Evolutionary conservation across 805 yeast species (phyloP).

Genomic region (Danielia oregonensis): DNA sequence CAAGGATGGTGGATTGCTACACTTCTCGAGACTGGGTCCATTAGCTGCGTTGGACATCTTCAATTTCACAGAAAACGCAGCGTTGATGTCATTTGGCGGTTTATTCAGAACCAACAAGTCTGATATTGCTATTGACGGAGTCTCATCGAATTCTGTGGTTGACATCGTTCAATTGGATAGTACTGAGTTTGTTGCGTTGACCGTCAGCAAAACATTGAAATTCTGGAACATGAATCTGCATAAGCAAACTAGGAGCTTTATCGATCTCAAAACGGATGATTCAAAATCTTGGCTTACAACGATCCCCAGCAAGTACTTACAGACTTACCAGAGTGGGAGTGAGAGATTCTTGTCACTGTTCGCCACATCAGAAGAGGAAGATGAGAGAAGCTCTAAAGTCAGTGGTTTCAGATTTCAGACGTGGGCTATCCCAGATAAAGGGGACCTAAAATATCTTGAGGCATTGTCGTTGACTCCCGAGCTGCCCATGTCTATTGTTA

Average conservation of each 20-base stretch:
- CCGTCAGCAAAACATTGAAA: constrained; percentile 51
- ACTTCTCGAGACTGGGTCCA: constrained; percentile 43
- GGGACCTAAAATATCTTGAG: constrained; percentile 11
- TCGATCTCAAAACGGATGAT: constrained; percentile 10
- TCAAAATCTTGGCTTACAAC: constrained; percentile 24
- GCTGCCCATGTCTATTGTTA: constrained; percentile 6
- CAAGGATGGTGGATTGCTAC: constrained; percentile 74
- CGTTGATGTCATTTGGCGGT: constrained; percentile 27
- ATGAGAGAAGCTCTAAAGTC: background rate
- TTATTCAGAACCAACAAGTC: constrained; percentile 13
- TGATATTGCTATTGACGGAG: constrained; percentile 28
- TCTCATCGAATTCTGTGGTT: constrained; percentile 41
- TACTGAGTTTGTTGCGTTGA: constrained; percentile 43
- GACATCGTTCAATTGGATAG: constrained; percentile 37
- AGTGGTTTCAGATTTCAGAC: constrained; percentile 21
- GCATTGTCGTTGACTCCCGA: constrained; percentile 19
- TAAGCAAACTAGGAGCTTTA: constrained; percentile 16
- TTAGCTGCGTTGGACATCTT: constrained; percentile 32
- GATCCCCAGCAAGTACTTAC: constrained; percentile 30
- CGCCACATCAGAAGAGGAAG: background rate
- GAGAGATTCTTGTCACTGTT: constrained; percentile 5
- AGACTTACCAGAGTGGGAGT: constrained; percentile 5
- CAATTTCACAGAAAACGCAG: constrained; percentile 50
- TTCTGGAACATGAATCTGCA: constrained; percentile 54
- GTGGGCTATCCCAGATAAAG: constrained; percentile 18